phyloP scores from a whole-genome alignment of 805 yeast genomes.

The Yamadazyma kitorensis region DNA sequence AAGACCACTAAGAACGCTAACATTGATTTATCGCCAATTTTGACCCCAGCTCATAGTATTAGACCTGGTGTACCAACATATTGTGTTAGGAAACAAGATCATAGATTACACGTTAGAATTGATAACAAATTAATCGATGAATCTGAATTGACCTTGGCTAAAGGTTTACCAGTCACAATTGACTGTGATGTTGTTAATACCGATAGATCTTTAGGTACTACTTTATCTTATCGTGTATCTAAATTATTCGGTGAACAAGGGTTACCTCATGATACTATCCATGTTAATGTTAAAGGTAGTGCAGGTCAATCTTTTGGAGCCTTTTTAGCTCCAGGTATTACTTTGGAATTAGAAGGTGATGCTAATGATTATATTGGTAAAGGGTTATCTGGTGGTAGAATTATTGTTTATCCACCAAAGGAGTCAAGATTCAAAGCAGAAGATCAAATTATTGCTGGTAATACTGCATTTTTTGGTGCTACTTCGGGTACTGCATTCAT shows the following conservation, averaged over 20 bases:
- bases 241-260: conserved; percentile 92
- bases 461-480: conserved; percentile 97
- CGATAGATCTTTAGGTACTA: conserved; percentile 94
- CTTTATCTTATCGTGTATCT: conserved; percentile 89
- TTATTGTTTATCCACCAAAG: conserved; percentile 88
- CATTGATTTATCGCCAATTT: conserved; percentile 86
- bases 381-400: conserved; percentile 93
- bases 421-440: conserved; percentile 84
- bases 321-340: conserved; percentile 92
- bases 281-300: conserved; percentile 84
- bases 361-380: conserved; percentile 98
- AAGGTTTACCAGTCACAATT: conserved; percentile 93
- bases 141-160: conserved; percentile 90
- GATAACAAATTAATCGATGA: conserved; percentile 96
- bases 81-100: conserved; percentile 91
- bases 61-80: conserved; percentile 97
- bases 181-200: conserved; percentile 93
- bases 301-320: conserved; percentile 99
- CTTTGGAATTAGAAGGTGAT: conserved; percentile 94
- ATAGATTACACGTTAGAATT: conserved; percentile 84
- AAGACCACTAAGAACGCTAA: conserved; percentile 87
- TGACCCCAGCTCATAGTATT: conserved; percentile 94
- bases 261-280: conserved; percentile 93
- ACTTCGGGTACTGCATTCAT: conserved; percentile 92
- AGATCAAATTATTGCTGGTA: conserved; percentile 95